A percentile compares a stretch with the other conserved stretches of the same genome.
phyloP scores from a whole-genome alignment of 192 early-diverging fungal genomes.

The Mortierella hygrophila region DNA sequence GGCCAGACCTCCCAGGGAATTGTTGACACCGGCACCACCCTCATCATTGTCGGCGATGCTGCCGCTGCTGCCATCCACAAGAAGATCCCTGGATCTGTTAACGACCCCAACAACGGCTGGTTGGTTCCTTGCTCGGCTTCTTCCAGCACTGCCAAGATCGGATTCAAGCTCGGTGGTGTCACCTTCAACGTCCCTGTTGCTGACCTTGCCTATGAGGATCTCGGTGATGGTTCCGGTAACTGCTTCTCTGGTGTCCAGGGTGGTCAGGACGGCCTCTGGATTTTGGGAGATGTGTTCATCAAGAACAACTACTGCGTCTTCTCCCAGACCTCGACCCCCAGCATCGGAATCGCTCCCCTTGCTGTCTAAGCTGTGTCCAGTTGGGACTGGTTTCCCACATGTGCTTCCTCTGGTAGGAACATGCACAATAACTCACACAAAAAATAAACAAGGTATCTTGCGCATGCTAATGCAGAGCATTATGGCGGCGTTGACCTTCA shows the following conservation, averaged over 20 bases:
- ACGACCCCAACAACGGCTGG: constrained; percentile 43
- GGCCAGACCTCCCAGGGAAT: constrained; percentile 59
- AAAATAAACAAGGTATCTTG: not conserved
- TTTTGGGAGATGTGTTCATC: constrained; percentile 78
- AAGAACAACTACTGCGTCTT: constrained; percentile 77
- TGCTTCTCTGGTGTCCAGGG: constrained; percentile 54
- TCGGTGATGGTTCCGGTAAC: constrained; percentile 26
- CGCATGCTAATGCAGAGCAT: not conserved
- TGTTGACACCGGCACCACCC: constrained; percentile 75
- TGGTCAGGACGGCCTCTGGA: constrained; percentile 52
- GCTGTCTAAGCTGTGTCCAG: not conserved
- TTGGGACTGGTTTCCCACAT: not conserved
- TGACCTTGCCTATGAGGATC: constrained; percentile 52
- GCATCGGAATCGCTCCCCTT: constrained; percentile 71
- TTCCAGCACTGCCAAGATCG: constrained; percentile 33
- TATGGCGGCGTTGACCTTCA: too few species aligned
- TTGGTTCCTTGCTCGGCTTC: constrained; percentile 38
- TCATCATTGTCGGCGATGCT: constrained; percentile 68
- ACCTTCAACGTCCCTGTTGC: constrained; percentile 55
- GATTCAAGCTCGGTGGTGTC: constrained; percentile 53
- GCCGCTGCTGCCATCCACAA: constrained; percentile 67
- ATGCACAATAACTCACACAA: not conserved
- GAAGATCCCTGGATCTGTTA: constrained; percentile 27
- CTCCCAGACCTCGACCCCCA: constrained; percentile 64
- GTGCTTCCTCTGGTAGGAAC: constrained; percentile 1